A percentile compares a stretch with the other conserved stretches of the same genome.
Conservation (phyloP, 306 rosid species). For the Malus sieversii region DNA sequence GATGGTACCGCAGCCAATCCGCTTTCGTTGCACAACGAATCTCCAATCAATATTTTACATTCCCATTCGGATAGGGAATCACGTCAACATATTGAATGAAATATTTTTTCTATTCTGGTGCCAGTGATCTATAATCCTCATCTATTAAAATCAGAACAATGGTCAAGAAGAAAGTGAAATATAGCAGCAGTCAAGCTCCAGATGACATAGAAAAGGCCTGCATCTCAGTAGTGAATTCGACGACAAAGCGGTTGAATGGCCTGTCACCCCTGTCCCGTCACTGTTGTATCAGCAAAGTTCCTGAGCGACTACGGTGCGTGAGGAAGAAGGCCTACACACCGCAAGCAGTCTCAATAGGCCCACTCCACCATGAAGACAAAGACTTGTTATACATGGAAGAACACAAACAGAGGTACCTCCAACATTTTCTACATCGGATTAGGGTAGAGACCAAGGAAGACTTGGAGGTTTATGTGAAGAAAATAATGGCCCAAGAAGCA, state of each 20-base stretch:
- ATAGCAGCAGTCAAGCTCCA: neutral
- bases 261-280: neutral
- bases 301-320: neutral
- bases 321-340: constrained; percentile 1
- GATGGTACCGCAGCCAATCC: no score
- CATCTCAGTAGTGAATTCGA: no score
- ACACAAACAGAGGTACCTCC: neutral
- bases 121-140: neutral
- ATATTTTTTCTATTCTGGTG: neutral
- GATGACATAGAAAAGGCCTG: neutral
- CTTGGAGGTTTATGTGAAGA: neutral
- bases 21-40: no score
- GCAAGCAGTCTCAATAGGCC: constrained; percentile 30
- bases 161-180: neutral
- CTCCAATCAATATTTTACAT: no score
- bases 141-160: neutral
- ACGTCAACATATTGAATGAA: neutral
- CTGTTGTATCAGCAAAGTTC: neutral
- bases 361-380: constrained; percentile 9
- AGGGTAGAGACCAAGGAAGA: neutral
- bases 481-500: neutral
- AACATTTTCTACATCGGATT: neutral
- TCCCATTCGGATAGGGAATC: no score
- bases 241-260: neutral
- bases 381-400: constrained; percentile 4